Evolutionary conservation across 2,329 filamentous ascomycete genomes (phyloP).

Genomic region (Botrytis hyacinthi): DNA sequence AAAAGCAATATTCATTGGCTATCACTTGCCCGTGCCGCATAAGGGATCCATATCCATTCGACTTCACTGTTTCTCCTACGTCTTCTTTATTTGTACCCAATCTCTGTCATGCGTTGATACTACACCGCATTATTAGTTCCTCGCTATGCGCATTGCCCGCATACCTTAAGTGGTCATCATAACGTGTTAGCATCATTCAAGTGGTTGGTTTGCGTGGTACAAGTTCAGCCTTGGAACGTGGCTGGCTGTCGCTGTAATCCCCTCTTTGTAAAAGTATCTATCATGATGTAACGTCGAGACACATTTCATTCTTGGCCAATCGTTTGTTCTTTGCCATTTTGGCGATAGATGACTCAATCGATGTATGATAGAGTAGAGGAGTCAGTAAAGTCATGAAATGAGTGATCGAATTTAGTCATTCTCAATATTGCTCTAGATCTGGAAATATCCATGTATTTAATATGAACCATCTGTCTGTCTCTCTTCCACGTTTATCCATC

Average conservation of each 20-base stretch:
- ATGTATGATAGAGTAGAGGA: neutral
- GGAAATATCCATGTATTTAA: neutral
- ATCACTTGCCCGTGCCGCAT: neutral
- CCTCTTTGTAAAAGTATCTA: neutral
- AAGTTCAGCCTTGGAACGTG: neutral
- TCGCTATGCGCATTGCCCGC: neutral
- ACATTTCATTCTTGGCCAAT: neutral
- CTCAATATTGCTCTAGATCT: neutral
- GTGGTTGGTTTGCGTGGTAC: neutral
- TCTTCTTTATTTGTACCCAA: neutral
- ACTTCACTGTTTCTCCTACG: neutral
- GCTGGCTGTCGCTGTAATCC: neutral
- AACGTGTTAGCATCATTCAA: neutral
- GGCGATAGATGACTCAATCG: neutral
- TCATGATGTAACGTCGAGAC: neutral
- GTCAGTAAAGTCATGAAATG: neutral
- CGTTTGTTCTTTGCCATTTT: neutral
- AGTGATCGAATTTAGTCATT: neutral
- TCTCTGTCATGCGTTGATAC: neutral
- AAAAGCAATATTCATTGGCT: neutral
- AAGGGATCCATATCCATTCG: neutral
- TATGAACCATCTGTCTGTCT: neutral
- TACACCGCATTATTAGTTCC: neutral
- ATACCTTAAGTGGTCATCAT: neutral
- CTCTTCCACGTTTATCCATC: neutral